Base-by-base conservation (phyloP, 495 filamentous ascomycete genomes). In the Acidomyces sp. region DNA sequence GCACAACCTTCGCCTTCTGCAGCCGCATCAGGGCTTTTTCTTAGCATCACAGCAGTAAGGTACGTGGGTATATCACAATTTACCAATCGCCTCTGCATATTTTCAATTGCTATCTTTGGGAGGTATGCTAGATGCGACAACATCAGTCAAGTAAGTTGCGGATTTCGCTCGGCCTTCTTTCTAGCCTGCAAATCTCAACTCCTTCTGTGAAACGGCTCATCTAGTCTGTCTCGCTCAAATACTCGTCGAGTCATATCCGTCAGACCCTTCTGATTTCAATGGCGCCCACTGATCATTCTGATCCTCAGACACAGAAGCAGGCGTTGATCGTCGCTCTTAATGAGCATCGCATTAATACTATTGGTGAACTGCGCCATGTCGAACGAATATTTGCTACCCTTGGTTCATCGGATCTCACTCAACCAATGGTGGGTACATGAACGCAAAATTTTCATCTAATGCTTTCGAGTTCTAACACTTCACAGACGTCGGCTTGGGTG, bases 361-460 rank as follows among this genome's bases (percentile, higher is more conserved):
- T 86, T 6, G 77, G 76, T 1, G 80, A 83, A 40, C 66, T 86
- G 16, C 75, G 81, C 49, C 77, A 78, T 6, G 77, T 84, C 52
- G 81, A 86, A 57, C 72, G 73, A 18, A 62, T 74, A 12, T 72
- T 79, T 27, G 68, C 73, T 2, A 53, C 61, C 16, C 61, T 72
- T 43, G 65, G 69, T 28, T 56, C 61, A 25, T 61, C 64, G 9
- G 72, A 77, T 37, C 71, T 82, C 32, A 67, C 67, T 13, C 68
- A 70, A 24, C 75, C 77, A 7, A 77, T 86, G 75, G 80, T 77
- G 2, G 57, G 66, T 3, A 80, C 80, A 3, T 86, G 80, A 58
- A 55, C 19, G 52, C n/a, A n/a, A n/a, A n/a, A n/a, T n/a, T n/a
- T n/a, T n/a, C n/a, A n/a, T n/a, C n/a, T n/a, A n/a, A n/a, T n/a